A percentile compares a stretch with the other conserved stretches of the same genome.
Evolutionary conservation across 306 rosid species (phyloP).

Genomic region (Prunus dulcis): DNA sequence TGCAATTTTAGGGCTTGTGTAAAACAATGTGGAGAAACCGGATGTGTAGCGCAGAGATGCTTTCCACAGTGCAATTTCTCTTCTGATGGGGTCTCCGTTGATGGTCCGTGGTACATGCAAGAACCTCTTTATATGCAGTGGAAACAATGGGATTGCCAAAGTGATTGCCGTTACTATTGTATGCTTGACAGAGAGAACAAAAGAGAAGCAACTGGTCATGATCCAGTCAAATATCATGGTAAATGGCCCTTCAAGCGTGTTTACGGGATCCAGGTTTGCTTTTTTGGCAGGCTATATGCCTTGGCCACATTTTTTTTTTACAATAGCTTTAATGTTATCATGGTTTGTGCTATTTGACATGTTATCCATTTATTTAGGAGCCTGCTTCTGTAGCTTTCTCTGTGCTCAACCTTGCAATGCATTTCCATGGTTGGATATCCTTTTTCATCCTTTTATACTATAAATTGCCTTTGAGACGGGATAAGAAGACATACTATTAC

Average conservation of each 20-base stretch:
- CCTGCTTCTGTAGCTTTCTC: slow-evolving; percentile 74
- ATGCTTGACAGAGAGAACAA: slow-evolving; percentile 66
- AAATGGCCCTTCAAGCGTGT: slow-evolving; percentile 77
- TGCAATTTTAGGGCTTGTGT: slow-evolving; percentile 51
- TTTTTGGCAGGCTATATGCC: slow-evolving; percentile 3
- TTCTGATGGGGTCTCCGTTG: slow-evolving; percentile 24
- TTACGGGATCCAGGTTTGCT: slow-evolving; percentile 71
- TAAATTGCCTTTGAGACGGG: slow-evolving; percentile 52
- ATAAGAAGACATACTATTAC: slow-evolving; percentile 54
- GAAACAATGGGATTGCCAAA: slow-evolving; percentile 63
- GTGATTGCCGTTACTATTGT: slow-evolving; percentile 65
- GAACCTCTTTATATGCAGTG: slow-evolving; percentile 56
- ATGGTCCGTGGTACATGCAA: slow-evolving; percentile 52
- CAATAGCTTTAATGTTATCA: slow-evolving; percentile 3
- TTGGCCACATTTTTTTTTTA: slow-evolving; percentile 9
- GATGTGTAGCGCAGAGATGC: slow-evolving; percentile 55
- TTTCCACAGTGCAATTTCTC: slow-evolving; percentile 60
- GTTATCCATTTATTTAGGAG: slow-evolving; percentile 46
- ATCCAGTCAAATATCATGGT: slow-evolving; percentile 71
- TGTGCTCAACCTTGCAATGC: slow-evolving; percentile 63
- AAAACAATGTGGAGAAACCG: slow-evolving; percentile 57
- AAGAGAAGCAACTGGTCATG: slow-evolving; percentile 39
- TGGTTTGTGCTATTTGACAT: slow-evolving; percentile 18
- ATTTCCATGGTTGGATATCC: slow-evolving; percentile 77
- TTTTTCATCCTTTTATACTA: slow-evolving; percentile 52